Conservation (phyloP, 2,329 filamentous ascomycete genomes). For the Coniella lustricola region DNA sequence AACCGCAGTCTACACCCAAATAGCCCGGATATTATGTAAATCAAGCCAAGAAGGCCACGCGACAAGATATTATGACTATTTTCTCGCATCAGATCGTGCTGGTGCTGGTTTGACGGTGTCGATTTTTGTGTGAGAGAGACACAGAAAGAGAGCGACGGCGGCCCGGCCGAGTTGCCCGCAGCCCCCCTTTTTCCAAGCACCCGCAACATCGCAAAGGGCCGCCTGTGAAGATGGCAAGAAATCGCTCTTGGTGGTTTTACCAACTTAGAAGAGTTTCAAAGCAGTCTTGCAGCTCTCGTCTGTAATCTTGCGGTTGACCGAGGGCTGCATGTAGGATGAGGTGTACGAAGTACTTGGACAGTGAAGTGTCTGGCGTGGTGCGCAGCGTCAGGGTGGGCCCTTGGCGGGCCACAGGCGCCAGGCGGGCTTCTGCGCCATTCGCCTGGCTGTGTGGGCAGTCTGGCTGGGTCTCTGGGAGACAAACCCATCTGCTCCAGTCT, state of each 20-base stretch:
- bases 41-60: neutral
- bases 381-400: conserved; percentile 15
- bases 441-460: conserved; percentile 7
- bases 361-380: conserved; percentile 4
- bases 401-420: conserved; percentile 11
- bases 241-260: no score
- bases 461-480: conserved; percentile 16
- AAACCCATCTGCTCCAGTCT: conserved; percentile 20
- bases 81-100: neutral
- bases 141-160: neutral
- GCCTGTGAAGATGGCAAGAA: no score
- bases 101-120: neutral
- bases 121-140: no score
- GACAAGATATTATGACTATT: neutral
- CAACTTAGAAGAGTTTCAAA: no score
- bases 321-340: neutral
- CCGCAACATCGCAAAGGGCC: neutral
- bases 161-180: neutral
- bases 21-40: neutral
- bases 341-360: neutral
- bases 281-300: no score
- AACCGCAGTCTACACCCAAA: neutral
- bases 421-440: conserved; percentile 19
- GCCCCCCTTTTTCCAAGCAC: neutral
- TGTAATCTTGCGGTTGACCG: no score